Base-by-base conservation (phyloP, 805 yeast genomes). In the Isabelozyma pseudorhagii region DNA sequence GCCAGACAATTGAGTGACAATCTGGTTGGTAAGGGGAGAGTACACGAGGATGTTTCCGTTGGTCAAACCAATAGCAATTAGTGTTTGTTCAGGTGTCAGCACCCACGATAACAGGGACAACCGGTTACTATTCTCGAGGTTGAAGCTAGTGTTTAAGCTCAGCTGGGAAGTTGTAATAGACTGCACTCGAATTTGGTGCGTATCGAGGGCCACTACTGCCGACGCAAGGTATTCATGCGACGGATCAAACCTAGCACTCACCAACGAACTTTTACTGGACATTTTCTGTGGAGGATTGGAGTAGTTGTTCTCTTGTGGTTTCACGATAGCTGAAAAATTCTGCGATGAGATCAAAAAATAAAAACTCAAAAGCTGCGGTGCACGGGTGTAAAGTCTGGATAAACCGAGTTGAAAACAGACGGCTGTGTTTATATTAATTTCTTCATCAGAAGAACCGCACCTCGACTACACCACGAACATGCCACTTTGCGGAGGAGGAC, bases 111-210 rank as follows among this genome's bases (percentile, higher is more conserved):
- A 49, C 34, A 71, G 68, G n/a, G 80, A 74, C 38, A 81, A 70
- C 56, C 72, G 71, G 38, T 72, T 65, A 29, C 79, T 77, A 60
- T 80, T 80, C 40, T 79, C 85, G 25, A 85, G 68, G 11, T 75
- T 72, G 57, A 79, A 78, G 17, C 81, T 82, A 38, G 75, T 67
- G 54, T 77, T 75, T 29, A 80, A 61, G 34, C 71, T 56, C 13
- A 75, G 63, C 27, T 69, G 75, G 9, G 81, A 73, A 10, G 75
- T 59, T 38, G 66, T 64, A 4, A 75, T 59, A 15, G 86, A 76
- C 59, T 83, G 85, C 2, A 87, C 87, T 49, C 84, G 75, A 38
- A 89, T 69, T 54, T 83, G 82, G 59, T 87, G 93, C 5, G 83
- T 74, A 63, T 88, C 93, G 51, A 89, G 76, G 1, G 89, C 85